phyloP scores from a whole-genome alignment of 257 asterid species.

The Asclepias syriaca region DNA sequence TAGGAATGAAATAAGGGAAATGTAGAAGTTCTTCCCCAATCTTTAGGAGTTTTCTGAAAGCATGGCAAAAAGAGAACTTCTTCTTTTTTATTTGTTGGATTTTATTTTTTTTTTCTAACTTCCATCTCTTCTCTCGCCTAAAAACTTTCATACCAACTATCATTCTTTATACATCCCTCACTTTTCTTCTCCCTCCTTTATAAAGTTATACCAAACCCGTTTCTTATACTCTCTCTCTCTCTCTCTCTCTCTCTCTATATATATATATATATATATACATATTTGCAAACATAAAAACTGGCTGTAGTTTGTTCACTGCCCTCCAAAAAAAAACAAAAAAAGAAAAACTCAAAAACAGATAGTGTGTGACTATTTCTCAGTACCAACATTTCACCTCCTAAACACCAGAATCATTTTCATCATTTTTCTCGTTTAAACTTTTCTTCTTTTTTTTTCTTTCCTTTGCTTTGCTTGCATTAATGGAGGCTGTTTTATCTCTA shows the following conservation, averaged over 20 bases:
- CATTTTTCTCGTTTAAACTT: conserved; percentile 21
- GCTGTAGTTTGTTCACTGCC: conserved; percentile 40
- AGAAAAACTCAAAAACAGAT: too few species aligned
- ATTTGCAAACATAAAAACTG: neutral
- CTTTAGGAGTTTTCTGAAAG: conserved; percentile 39
- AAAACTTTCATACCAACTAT: conserved; percentile 36
- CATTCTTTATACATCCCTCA: conserved; percentile 26
- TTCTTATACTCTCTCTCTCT: conserved; percentile 15
- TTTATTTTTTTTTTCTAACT: conserved; percentile 37
- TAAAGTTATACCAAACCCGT: conserved; percentile 59
- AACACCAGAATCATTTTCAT: conserved; percentile 16
- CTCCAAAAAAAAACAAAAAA: neutral
- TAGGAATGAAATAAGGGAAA: conserved; percentile 13
- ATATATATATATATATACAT: too few species aligned
- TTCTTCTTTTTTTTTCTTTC: neutral
- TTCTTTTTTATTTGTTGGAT: conserved; percentile 29
- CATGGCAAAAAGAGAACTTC: conserved; percentile 88
- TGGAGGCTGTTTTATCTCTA: conserved; percentile 10
- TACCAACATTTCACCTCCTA: conserved; percentile 36
- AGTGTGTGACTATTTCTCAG: conserved; percentile 9
- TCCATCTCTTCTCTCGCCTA: conserved; percentile 39
- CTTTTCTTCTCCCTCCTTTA: conserved; percentile 39
- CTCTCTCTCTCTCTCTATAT: neutral
- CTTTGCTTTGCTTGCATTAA: neutral
- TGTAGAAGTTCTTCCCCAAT: conserved; percentile 27